Conservation (phyloP, 257 asterid genomes). For the Euphrasia confusa region DNA sequence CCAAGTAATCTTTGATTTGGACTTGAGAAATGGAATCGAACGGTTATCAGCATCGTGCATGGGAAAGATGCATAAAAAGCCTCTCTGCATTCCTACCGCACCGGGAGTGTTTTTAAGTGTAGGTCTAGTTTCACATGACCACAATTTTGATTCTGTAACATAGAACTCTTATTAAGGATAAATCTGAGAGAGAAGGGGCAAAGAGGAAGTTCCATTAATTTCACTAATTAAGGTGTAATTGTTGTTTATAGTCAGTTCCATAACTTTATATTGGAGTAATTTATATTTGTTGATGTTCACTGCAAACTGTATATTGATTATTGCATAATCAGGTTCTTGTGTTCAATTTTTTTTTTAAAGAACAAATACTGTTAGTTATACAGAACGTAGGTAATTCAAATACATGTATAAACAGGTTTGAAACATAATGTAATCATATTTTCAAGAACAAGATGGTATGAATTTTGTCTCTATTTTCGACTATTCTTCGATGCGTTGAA, state of each 20-base stretch:
- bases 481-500: too few species aligned
- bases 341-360: too few species aligned
- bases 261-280: conserved; percentile 3
- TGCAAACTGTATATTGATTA: too few species aligned
- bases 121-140: conserved; percentile 34
- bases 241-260: conserved; percentile 24
- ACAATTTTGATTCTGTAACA: conserved; percentile 60
- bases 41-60: conserved; percentile 9
- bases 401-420: too few species aligned
- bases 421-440: too few species aligned
- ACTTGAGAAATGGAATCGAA: conserved; percentile 14
- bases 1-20: conserved; percentile 7
- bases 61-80: conserved; percentile 20
- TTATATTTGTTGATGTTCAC: neutral
- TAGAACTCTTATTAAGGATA: conserved; percentile 33
- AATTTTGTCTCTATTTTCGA: too few species aligned
- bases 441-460: too few species aligned
- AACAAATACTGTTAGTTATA: too few species aligned
- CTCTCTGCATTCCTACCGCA: conserved; percentile 20
- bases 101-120: conserved; percentile 30
- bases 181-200: conserved; percentile 38
- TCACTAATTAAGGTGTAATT: conserved; percentile 26
- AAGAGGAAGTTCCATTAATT: conserved; percentile 34
- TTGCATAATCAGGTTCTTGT: too few species aligned
- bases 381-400: too few species aligned